Base-by-base conservation (phyloP, 805 yeast species). In the Ogataea nitratoaversa region DNA sequence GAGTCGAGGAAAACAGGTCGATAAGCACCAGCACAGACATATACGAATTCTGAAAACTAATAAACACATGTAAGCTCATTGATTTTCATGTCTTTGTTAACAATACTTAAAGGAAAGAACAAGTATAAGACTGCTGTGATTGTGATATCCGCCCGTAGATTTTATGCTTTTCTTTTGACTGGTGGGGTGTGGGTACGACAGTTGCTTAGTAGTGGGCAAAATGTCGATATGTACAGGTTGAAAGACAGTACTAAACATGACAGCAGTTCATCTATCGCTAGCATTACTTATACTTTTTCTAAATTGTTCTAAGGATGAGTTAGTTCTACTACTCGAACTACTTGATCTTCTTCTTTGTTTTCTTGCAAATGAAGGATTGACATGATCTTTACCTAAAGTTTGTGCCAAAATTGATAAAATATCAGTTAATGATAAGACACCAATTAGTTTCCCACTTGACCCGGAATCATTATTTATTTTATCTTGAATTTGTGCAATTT, bases 361-460 rank as follows among this genome's bases (percentile, higher is more conserved):
- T 60, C 98, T 78, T 3, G 97, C 97, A 38, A 76, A 73, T 30
- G 73, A 79, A 4, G 99, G 98, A 57, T 91, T 96, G 19, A 87
- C 80, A 36, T 59, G 58, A 40, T 67, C 68, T 54, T 76, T 76
- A 3, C 95, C 96, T 42, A 80, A 73, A 27, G 76, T 77, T 51
- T 80, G 74, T 8, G 96, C 95, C 47, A 91, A 73, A 32, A 88
- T 65, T 14, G 90, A 86, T 36, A 93, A 66, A 25, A 91, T 82
- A 62, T 91, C 99, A 0, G 98, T 91, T 51, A 93, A 68, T 3
- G 96, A 86, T 3, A 93, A 80, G 19, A 93, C 98, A 30, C 98
- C 98, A 40, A 87, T 78, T 46, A 91, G 71, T 56, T 81, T 84
- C 13, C 96, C 96, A 2, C 87, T 79, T 38, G 81, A 68, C 32